Evolutionary conservation across 1,284 basidiomycete genomes (phyloP), one percentile per base, ranked within the genome.

Genomic region (Austropuccinia psidii): DNA sequence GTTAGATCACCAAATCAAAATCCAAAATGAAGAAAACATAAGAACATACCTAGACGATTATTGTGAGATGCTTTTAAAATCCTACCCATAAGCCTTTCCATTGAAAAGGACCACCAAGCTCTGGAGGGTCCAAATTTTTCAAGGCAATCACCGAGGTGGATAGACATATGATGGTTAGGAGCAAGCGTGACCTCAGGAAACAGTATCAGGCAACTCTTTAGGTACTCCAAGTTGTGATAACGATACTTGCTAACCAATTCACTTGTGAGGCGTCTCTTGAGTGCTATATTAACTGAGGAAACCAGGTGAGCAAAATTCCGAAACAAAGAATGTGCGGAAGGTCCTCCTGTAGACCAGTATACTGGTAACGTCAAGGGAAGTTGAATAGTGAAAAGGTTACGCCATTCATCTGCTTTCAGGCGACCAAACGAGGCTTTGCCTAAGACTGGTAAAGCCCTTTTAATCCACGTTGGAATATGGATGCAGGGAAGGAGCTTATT

Each of bases 391-490:
- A 52, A 41, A 4, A 75, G 13, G 4, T 62, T 62, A 8, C 73
- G 54, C 69, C 76, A 77, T 52, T 77, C 75, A 24, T 76, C 66
- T 3, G 76, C 76, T 45, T 72, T 76, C 2, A 76, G 75, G 27
- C 50, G 50, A 21, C 74, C 76, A 57, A 75, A 72, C 0, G 47
- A 49, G 8, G 54, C 54, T 15, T 62, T 58, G 0, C 72, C 76
- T 24, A 77, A 60, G 1, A 35, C 15, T 1, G 52, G 75, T 0
- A 68, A 47, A 0, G 61, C 55, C 8, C 24, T 21, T n/a, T 73
- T 74, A 27, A 77, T 33, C 60, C 50, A 55, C 4, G 57, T 61
- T 17, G 49, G 57, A 7, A 43, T 52, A 43, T 60, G 68, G 35
- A 72, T 72, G 19, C 35, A 58, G 0, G 58, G 52, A 5, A 57